phyloP scores from a whole-genome alignment of 2,329 filamentous ascomycete species.

The Allantophomopsis lycopodina region DNA sequence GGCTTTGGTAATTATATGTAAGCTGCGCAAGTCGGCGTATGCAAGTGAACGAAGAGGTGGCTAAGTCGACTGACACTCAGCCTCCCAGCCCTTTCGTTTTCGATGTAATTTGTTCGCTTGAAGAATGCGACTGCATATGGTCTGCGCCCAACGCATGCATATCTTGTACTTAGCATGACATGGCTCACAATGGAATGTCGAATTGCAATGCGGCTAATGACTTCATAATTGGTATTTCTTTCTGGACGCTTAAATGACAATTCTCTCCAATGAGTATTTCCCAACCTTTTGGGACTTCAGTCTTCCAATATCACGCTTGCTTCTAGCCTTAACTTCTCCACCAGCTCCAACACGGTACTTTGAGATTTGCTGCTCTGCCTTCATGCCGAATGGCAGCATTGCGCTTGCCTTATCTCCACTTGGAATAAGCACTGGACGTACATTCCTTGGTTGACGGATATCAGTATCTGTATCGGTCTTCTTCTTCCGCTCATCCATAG shows the following conservation, averaged over 20 bases:
- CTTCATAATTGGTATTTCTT: too few relatives aligned
- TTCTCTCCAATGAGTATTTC: constrained; percentile 71
- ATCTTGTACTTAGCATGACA: too few relatives aligned
- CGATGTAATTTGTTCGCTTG: too few relatives aligned
- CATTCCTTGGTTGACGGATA: constrained; percentile 9
- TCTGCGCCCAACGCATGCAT: too few relatives aligned
- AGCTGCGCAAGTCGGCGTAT: too few relatives aligned
- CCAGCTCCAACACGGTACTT: constrained; percentile 47
- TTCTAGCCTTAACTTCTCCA: constrained; percentile 59
- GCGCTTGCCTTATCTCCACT: constrained; percentile 25
- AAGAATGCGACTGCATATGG: too few relatives aligned
- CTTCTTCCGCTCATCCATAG: constrained; percentile 13
- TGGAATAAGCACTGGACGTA: constrained; percentile 31
- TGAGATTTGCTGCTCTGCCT: constrained; percentile 35
- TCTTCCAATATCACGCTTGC: constrained; percentile 59
- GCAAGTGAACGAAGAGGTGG: too few relatives aligned
- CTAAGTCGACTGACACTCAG: too few relatives aligned
- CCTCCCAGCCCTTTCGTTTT: too few relatives aligned
- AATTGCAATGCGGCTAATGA: too few relatives aligned
- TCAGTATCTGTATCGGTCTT: constrained; percentile 6
- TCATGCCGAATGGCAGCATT: constrained; percentile 62
- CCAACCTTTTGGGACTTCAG: constrained; percentile 69
- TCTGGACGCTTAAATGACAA: constrained; percentile 37
- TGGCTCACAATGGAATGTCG: too few relatives aligned
- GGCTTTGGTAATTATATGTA: too few relatives aligned